Conservation (phyloP, 2,329 filamentous ascomycete genomes). For the Passalora sequoiae region DNA sequence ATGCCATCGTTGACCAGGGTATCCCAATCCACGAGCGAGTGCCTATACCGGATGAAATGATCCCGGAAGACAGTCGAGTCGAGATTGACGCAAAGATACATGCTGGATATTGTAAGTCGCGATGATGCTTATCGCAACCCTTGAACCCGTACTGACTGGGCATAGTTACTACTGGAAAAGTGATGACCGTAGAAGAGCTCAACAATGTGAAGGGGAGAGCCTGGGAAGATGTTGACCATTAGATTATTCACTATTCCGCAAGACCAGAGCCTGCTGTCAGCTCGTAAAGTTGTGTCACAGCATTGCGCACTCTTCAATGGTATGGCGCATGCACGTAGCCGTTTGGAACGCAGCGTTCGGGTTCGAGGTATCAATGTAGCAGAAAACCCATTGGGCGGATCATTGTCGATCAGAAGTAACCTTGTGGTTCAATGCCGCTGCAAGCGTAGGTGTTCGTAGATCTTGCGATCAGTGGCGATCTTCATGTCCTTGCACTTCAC, state of each 20-base stretch:
- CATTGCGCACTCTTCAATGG: constrained; percentile 11
- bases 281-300: constrained; percentile 15
- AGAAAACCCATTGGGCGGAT: no score
- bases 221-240: constrained; percentile 68
- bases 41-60: constrained; percentile 87
- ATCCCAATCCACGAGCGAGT: constrained; percentile 44
- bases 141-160: constrained; percentile 14
- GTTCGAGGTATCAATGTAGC: background rate
- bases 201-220: constrained; percentile 79
- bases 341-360: constrained; percentile 2
- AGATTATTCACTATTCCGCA: background rate
- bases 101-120: constrained; percentile 58
- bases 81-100: constrained; percentile 99
- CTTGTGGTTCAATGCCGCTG: background rate
- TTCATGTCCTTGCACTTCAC: background rate
- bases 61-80: constrained; percentile 90
- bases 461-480: constrained; percentile 5
- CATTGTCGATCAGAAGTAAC: background rate
- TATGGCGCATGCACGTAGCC: constrained; percentile 1
- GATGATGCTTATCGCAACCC: background rate
- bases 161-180: constrained; percentile 74
- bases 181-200: constrained; percentile 82
- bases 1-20: constrained; percentile 65
- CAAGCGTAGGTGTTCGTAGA: constrained; percentile 6
- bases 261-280: constrained; percentile 9